Conservation (phyloP, 108 stramenopile genomes). For the Nitzschia palea region DNA sequence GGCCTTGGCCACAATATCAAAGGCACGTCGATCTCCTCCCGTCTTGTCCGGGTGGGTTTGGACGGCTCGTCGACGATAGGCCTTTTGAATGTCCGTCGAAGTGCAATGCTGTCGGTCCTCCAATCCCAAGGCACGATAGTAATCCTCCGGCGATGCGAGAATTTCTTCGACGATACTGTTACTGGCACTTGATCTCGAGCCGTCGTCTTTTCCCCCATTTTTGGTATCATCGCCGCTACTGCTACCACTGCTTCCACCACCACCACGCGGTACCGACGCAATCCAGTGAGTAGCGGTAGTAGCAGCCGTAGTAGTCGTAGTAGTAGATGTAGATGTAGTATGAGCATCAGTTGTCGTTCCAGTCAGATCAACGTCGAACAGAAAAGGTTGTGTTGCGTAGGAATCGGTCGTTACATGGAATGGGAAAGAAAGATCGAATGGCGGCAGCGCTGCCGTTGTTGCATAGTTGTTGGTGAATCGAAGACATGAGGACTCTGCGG, state of each 20-base stretch:
- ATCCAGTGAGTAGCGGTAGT: too few relatives aligned
- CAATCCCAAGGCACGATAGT: conserved; percentile 48
- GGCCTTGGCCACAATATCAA: conserved; percentile 93
- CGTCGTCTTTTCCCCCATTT: background rate
- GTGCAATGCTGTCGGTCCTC: conserved; percentile 16
- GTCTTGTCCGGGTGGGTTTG: conserved; percentile 94
- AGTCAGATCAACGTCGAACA: too few relatives aligned
- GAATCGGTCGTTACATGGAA: too few relatives aligned
- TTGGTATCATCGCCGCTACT: background rate
- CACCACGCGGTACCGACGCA: too few relatives aligned
- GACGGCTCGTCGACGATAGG: conserved; percentile 88
- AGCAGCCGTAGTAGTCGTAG: too few relatives aligned
- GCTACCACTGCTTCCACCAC: background rate
- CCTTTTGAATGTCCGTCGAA: conserved; percentile 68
- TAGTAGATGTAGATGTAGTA: too few relatives aligned
- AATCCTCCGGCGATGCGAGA: conserved; percentile 36
- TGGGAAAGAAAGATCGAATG: too few relatives aligned
- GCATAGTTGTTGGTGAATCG: too few relatives aligned
- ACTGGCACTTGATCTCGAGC: background rate
- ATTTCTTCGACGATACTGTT: conserved; percentile 24
- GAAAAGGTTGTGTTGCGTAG: too few relatives aligned
- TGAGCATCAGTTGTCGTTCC: too few relatives aligned
- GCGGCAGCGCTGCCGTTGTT: too few relatives aligned
- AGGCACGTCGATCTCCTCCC: conserved; percentile 72
- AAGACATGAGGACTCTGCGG: too few relatives aligned